A percentile compares a stretch with the other conserved stretches of the same genome.
These are phyloP conservation scores for Linnemannia schmuckeri DNA, from an alignment of 192 early-diverging fungal genomes.

Conservation along the genomic window DNA sequence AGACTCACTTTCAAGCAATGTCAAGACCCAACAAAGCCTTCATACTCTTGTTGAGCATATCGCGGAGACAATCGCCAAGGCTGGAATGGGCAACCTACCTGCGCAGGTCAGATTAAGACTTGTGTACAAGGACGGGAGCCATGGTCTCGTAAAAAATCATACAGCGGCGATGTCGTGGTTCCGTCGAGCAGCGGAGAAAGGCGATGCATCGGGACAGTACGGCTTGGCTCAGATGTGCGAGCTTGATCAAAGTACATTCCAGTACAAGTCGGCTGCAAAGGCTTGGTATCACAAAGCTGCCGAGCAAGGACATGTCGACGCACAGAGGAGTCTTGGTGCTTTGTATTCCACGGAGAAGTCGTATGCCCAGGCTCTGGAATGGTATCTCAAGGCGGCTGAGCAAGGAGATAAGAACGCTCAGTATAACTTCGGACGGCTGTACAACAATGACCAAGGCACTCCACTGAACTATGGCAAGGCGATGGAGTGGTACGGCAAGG, in stretches of 20 bases:
- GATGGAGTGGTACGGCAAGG: not conserved
- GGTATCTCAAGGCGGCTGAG: not conserved
- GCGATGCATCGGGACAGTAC: not conserved
- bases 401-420: not conserved
- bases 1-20: too few species aligned
- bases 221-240: not conserved
- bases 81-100: not conserved
- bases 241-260: not conserved
- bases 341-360: not conserved
- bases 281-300: not conserved
- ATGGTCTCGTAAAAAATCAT: not conserved
- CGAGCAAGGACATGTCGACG: not conserved
- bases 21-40: not conserved
- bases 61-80: not conserved
- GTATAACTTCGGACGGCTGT: not conserved
- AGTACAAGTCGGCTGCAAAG: not conserved
- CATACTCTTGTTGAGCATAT: not conserved
- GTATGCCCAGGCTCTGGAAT: not conserved
- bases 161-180: not conserved
- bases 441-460: not conserved
- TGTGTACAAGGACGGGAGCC: not conserved
- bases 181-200: not conserved
- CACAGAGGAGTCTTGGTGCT: not conserved
- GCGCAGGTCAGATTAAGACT: not conserved
- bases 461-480: not conserved